A percentile compares a stretch with the other conserved stretches of the same genome.
Conservation (phyloP, 2,329 filamentous ascomycete species). For the Dactylellina drechsleri region DNA sequence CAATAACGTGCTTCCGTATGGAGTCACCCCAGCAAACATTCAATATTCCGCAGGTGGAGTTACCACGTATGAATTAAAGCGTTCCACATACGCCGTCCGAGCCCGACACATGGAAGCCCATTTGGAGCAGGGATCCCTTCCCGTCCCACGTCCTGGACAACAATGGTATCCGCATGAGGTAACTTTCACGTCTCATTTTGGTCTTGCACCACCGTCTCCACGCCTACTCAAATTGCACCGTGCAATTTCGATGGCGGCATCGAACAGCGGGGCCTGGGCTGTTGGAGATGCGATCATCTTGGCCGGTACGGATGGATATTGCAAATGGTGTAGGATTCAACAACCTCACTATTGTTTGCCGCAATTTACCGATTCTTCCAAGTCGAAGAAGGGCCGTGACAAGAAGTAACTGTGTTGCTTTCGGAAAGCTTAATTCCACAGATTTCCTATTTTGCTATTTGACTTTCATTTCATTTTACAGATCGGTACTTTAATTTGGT, state of each 20-base stretch:
- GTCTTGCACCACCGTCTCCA: conserved; percentile 10
- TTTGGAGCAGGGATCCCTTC: conserved; percentile 4
- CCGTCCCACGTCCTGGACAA: background rate
- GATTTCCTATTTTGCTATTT: too few relatives aligned
- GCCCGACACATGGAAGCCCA: conserved; percentile 30
- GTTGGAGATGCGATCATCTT: conserved; percentile 24
- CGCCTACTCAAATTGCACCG: conserved; percentile 24
- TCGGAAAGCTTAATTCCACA: too few relatives aligned
- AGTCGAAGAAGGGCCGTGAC: too few relatives aligned
- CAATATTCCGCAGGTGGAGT: background rate
- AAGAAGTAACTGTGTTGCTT: too few relatives aligned
- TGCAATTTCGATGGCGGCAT: conserved; percentile 24
- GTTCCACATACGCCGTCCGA: background rate
- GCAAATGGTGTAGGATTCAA: conserved; percentile 2
- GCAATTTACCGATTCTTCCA: too few relatives aligned
- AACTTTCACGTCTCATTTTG: background rate
- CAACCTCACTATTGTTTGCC: conserved; percentile 27
- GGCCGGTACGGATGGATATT: conserved; percentile 3
- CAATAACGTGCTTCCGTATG: background rate
- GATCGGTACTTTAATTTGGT: too few relatives aligned
- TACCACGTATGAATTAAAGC: background rate
- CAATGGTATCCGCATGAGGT: conserved; percentile 27
- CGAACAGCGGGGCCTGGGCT: conserved; percentile 32
- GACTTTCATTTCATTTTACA: too few relatives aligned
- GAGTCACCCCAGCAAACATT: background rate